Base-by-base conservation (phyloP, 2,329 filamentous ascomycete genomes). In the Fusarium sp. region DNA sequence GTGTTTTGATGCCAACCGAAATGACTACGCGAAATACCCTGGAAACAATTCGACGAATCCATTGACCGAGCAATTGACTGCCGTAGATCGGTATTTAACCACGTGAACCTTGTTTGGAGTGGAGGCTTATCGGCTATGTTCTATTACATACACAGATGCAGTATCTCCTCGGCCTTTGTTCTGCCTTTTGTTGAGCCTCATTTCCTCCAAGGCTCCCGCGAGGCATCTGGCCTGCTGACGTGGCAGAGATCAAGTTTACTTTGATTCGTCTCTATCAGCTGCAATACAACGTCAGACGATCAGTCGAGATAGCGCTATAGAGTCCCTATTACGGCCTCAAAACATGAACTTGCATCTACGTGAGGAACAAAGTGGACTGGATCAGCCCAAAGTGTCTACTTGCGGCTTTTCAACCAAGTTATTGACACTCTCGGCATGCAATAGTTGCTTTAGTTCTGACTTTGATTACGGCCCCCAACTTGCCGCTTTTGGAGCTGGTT, bases 141-240 rank as follows among this genome's bases (percentile, higher is more conserved):
- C 5, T 31, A 31, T 31, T 31, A 31, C 3, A 13, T 31, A 31
- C 28, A 7, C 24, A 24, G 24, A 28, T 31, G 13, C 10, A 11
- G 28, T 10, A 31, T 31, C 28, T 31, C 28, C 28, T 31, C 28
- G 28, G 28, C 28, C 28, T 10, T 31, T 11, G 10, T 45, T 68
- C 64, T 65, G 65, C 64, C 64, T 65, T 36, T n/a, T 28, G 39
- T 69, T 57, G 61, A 69, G 65, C 66, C 60, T 69, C 65, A 69
- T 67, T 19, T 51, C 39, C 34, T 34, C 13, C n/a, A 19, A 59
- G 66, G 45, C 53, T 67, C 39, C 31, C 47, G 5, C 38, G n/a
- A 60, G 63, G 49, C 65, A 64, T 59, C 36, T 58, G 46, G 22
- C 28, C 47, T 59, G 69, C 69, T 70, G 69, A 73, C 71, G 67